A percentile compares a stretch with the other conserved stretches of the same genome.
These are phyloP conservation scores for Apiotrichum domesticum DNA, from an alignment of 1,284 basidiomycete species.

Conservation along the genomic window DNA sequence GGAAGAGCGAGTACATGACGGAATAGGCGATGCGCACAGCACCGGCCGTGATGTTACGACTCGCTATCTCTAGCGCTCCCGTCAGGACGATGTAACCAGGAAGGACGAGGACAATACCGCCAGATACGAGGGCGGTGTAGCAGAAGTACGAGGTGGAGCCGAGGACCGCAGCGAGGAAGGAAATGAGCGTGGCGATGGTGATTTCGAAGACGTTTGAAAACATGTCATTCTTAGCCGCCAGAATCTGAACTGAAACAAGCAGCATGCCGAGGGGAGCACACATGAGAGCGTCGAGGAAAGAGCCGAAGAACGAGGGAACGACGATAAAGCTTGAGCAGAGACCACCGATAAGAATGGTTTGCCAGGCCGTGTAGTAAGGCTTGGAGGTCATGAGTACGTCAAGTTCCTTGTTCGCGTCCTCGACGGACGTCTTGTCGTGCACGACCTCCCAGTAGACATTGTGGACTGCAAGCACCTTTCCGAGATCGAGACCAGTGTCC, in stretches of 20 bases:
- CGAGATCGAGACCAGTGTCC: constrained; percentile 64
- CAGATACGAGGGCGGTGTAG: constrained; percentile 77
- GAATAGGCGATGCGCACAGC: constrained; percentile 79
- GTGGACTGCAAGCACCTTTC: constrained; percentile 70
- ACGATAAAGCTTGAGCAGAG: constrained; percentile 76
- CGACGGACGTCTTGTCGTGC: constrained; percentile 75
- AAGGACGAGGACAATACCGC: constrained; percentile 81
- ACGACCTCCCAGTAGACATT: constrained; percentile 80
- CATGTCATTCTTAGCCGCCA: constrained; percentile 70
- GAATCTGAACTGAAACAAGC: constrained; percentile 65
- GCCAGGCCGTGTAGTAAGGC: constrained; percentile 60
- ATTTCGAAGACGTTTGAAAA: constrained; percentile 70
- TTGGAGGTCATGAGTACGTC: constrained; percentile 65
- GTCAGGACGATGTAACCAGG: constrained; percentile 74
- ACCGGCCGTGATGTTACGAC: constrained; percentile 69
- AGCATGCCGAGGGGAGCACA: constrained; percentile 74
- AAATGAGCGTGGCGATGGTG: constrained; percentile 51
- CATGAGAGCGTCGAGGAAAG: constrained; percentile 69
- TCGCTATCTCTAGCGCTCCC: constrained; percentile 72
- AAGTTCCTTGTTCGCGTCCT: constrained; percentile 65
- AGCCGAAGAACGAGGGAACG: constrained; percentile 39
- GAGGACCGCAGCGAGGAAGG: constrained; percentile 70
- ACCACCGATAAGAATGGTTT: constrained; percentile 68
- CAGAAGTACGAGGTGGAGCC: constrained; percentile 67
- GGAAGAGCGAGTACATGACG: constrained; percentile 55